Base-by-base conservation (phyloP, 164 flowering plant genomes). In the Dillenia suffruticosa region DNA sequence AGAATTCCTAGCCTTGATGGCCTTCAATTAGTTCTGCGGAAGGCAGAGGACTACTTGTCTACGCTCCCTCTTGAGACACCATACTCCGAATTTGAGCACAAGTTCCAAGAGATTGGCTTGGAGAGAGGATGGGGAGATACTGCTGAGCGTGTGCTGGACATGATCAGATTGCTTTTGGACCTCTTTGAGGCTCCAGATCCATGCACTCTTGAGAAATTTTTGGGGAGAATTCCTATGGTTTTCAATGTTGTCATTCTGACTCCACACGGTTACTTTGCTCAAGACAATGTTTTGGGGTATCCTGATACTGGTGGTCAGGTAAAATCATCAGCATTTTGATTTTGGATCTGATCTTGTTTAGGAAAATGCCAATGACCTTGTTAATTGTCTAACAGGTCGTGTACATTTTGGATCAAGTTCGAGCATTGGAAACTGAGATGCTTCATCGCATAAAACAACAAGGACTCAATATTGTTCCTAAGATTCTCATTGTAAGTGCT, bases 261-360 rank as follows among this genome's bases (percentile, higher is more conserved):
- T 14, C 96, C 96, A 5, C 96, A 89, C 56, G 96, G 96, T 3
- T 89, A 86, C 73, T 89, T 89, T 68, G 96, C 90, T n/a, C 96
- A 89, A 67, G 92, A 81, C 58, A 83, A 89, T 70, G 96, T 89
- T 32, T 69, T 89, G 64, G 96, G 92, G 0, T 84, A 77, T 51
- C 96, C 96, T 46, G 96, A 89, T 62, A 89, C 96, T 56, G 96
- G 96, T 71, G 96, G 96, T 56, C 96, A 89, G 87, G 95, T 84
- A 50, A 19, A 62, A 14, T 16, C 19, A 5, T 13, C 16, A 19
- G 11, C 11, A 49, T 17, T 49, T 12, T 9, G 16, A 8, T 58
- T 45, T 45, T 16, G 26, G 10, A 43, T 16, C 5, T 8, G 13
- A 59, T 44, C 62, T 15, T 19, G 26, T 22, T 24, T 12, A 0